Conservation (phyloP, 202 grass and related monocot species). For the Elaeis oleifera region DNA sequence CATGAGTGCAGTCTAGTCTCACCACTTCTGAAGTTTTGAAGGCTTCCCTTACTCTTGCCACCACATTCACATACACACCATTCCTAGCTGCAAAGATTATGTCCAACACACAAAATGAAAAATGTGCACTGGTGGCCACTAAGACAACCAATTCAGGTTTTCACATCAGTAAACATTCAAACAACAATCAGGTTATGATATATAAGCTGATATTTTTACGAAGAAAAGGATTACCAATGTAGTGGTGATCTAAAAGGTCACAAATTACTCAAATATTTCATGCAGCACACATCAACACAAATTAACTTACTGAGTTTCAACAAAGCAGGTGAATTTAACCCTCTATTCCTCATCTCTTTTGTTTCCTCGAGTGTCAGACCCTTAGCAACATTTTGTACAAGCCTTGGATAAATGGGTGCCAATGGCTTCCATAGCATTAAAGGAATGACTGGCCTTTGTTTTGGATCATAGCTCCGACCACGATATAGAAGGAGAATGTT, state of each 20-base stretch:
- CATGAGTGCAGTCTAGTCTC: slow-evolving; percentile 49
- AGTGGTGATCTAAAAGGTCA: not conserved
- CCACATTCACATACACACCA: slow-evolving; percentile 72
- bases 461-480: slow-evolving; percentile 59
- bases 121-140: too few relatives aligned
- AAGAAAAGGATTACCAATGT: too few relatives aligned
- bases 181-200: not conserved
- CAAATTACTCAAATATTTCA: slow-evolving; percentile 4
- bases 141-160: too few relatives aligned
- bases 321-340: slow-evolving; percentile 36
- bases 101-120: too few relatives aligned
- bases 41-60: slow-evolving; percentile 55
- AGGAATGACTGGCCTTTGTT: slow-evolving; percentile 37
- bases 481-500: slow-evolving; percentile 64
- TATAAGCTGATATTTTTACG: not conserved
- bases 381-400: slow-evolving; percentile 47
- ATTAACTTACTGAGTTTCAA: slow-evolving; percentile 62
- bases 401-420: slow-evolving; percentile 54
- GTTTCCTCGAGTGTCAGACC: slow-evolving; percentile 55
- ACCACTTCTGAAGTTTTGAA: slow-evolving; percentile 44
- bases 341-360: slow-evolving; percentile 56
- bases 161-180: not conserved
- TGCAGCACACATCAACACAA: slow-evolving; percentile 4
- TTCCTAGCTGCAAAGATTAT: slow-evolving; percentile 43
- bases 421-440: slow-evolving; percentile 75